Conservation (phyloP, 768 basidiomycete genomes). For the Ephemerocybe angulata region DNA sequence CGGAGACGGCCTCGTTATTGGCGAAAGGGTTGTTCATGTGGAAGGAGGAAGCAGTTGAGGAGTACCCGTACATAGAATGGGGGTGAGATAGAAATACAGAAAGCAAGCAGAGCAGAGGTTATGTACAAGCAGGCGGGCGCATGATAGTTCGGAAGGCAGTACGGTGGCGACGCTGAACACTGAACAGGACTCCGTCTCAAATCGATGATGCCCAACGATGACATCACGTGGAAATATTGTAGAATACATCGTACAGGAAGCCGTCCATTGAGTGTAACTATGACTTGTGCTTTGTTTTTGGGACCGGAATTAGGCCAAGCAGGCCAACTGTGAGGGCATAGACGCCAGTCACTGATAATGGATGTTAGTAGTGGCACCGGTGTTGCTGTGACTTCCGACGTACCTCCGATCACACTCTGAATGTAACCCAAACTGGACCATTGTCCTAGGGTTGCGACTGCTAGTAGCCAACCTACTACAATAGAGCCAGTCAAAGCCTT, state of each 20-base stretch:
- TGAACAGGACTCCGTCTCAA: background rate
- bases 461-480: constrained; percentile 63
- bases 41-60: constrained; percentile 30
- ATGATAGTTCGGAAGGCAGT: background rate
- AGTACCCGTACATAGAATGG: constrained; percentile 30
- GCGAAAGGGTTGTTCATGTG: constrained; percentile 70
- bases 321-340: constrained; percentile 73
- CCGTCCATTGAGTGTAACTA: too few relatives aligned
- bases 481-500: constrained; percentile 64
- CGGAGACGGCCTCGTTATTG: constrained; percentile 40
- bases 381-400: constrained; percentile 20
- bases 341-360: constrained; percentile 54
- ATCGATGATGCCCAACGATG: background rate
- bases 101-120: background rate
- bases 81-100: background rate
- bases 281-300: constrained; percentile 34
- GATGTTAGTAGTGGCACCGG: background rate
- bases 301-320: constrained; percentile 67
- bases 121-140: background rate
- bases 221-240: constrained; percentile 5
- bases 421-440: constrained; percentile 66
- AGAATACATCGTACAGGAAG: too few relatives aligned
- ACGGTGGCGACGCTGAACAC: background rate
- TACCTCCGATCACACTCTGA: constrained; percentile 62
- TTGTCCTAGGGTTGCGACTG: constrained; percentile 59